phyloP scores from a whole-genome alignment of 345 rosid genomes.

The Syzygium aqueum region DNA sequence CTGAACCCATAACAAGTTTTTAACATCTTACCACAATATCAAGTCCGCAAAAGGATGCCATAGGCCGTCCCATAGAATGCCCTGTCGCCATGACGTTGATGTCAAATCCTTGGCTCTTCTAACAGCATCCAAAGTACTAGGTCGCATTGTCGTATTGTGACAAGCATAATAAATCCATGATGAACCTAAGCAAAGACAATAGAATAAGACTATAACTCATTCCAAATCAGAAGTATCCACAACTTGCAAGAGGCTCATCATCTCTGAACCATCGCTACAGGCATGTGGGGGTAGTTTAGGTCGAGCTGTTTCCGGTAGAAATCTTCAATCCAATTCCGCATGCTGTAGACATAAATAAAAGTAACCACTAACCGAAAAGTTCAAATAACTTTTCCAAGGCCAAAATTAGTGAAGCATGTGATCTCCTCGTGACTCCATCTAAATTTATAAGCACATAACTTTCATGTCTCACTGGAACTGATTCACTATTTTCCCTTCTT shows the following conservation, averaged over 20 bases:
- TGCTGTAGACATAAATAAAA: constrained; percentile 22
- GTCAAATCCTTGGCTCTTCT: constrained; percentile 33
- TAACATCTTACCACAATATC: constrained; percentile 51
- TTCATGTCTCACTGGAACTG: too few species aligned
- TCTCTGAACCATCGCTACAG: constrained; percentile 61
- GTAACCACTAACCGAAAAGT: neutral
- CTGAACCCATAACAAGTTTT: neutral
- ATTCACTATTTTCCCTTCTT: too few species aligned
- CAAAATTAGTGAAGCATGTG: too few species aligned
- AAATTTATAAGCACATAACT: too few species aligned
- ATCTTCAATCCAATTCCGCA: constrained; percentile 83
- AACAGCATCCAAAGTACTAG: constrained; percentile 50
- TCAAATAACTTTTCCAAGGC: neutral
- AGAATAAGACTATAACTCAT: neutral
- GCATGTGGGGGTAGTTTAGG: constrained; percentile 76
- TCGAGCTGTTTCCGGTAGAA: constrained; percentile 86
- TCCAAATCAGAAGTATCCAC: neutral
- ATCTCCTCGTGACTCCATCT: too few species aligned
- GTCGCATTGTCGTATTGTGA: constrained; percentile 69
- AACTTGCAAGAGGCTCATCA: neutral
- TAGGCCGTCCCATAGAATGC: constrained; percentile 87
- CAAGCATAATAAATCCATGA: constrained; percentile 81
- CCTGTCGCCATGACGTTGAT: constrained; percentile 67
- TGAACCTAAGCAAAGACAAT: constrained; percentile 44
- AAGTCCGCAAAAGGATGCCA: constrained; percentile 83